These are phyloP conservation scores for Marasmius oreades DNA, from an alignment of 1,284 basidiomycete species.

Conservation along the genomic window DNA sequence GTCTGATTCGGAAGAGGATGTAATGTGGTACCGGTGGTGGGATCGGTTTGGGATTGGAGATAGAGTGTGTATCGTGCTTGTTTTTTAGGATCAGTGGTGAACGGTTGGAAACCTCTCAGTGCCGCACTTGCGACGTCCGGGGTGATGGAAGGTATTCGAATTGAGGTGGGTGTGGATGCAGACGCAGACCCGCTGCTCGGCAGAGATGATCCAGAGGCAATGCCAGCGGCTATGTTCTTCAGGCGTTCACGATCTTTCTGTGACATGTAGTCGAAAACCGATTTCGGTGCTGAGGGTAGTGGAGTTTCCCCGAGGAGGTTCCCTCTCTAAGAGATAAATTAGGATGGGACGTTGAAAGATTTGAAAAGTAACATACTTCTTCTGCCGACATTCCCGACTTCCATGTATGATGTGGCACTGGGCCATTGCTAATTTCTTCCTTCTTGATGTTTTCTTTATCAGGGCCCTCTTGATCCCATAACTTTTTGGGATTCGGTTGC, in stretches of 20 bases:
- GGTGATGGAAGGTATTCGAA: slow-evolving; percentile 49
- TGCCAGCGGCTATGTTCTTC: slow-evolving; percentile 50
- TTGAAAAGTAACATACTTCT: slow-evolving; percentile 41
- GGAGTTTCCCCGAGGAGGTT: slow-evolving; percentile 79
- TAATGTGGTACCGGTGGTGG: slow-evolving; percentile 38
- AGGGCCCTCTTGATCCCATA: slow-evolving; percentile 59
- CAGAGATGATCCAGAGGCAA: slow-evolving; percentile 22
- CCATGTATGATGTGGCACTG: slow-evolving; percentile 42
- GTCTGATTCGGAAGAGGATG: slow-evolving; percentile 53
- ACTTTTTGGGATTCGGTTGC: slow-evolving; percentile 76
- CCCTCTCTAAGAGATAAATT: slow-evolving; percentile 58
- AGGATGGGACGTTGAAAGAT: neutral
- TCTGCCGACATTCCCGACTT: slow-evolving; percentile 61
- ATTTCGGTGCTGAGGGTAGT: slow-evolving; percentile 65
- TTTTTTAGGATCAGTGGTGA: slow-evolving; percentile 72
- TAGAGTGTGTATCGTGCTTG: slow-evolving; percentile 87
- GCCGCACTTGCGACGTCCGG: slow-evolving; percentile 84
- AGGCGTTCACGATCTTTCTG: slow-evolving; percentile 87
- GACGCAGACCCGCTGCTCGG: slow-evolving; percentile 14
- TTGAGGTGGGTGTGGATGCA: slow-evolving; percentile 21
- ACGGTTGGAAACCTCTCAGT: slow-evolving; percentile 87
- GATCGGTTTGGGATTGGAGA: slow-evolving; percentile 67
- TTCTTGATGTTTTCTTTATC: slow-evolving; percentile 42
- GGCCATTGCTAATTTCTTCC: slow-evolving; percentile 25
- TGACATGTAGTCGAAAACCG: slow-evolving; percentile 92